Conservation (phyloP, 2,329 filamentous ascomycete species). For the Colletotrichum orbiculare region DNA sequence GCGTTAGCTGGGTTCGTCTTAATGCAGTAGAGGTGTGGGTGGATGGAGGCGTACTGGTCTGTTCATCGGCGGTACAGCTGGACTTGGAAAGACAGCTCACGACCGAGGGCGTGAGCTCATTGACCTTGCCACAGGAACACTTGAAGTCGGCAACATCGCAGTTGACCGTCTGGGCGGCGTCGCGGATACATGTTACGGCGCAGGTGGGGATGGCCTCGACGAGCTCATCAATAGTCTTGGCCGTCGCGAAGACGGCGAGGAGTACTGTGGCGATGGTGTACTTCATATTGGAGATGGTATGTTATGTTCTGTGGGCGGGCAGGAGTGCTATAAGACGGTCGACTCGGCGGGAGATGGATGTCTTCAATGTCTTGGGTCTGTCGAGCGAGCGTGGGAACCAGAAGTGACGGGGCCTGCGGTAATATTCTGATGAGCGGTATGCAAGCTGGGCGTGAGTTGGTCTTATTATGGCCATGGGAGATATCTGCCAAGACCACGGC, state of each 20-base stretch:
- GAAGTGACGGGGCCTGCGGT: background rate
- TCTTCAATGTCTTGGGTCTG: no score
- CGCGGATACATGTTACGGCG: conserved; percentile 50
- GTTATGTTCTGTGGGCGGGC: no score
- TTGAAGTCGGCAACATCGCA: conserved; percentile 48
- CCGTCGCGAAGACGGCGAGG: conserved; percentile 41
- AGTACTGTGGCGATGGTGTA: conserved; percentile 42
- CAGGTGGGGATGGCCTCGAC: conserved; percentile 50
- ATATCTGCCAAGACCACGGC: background rate
- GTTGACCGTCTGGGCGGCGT: conserved; percentile 44
- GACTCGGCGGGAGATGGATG: background rate
- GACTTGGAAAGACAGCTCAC: conserved; percentile 49
- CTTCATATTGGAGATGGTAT: conserved; percentile 43
- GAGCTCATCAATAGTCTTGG: conserved; percentile 41
- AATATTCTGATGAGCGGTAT: background rate
- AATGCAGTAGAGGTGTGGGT: background rate
- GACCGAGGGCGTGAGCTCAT: conserved; percentile 47
- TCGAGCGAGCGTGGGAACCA: conserved; percentile 1
- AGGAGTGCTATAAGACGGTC: background rate
- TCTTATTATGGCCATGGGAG: conserved; percentile 14
- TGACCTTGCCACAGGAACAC: conserved; percentile 52
- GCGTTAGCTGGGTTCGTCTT: conserved; percentile 15
- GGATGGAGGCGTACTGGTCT: conserved; percentile 46
- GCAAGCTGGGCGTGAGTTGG: background rate
- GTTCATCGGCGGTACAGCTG: conserved; percentile 48